These are phyloP conservation scores for Wakefieldia striispora DNA, from an alignment of 768 basidiomycete species.

Conservation along the genomic window DNA sequence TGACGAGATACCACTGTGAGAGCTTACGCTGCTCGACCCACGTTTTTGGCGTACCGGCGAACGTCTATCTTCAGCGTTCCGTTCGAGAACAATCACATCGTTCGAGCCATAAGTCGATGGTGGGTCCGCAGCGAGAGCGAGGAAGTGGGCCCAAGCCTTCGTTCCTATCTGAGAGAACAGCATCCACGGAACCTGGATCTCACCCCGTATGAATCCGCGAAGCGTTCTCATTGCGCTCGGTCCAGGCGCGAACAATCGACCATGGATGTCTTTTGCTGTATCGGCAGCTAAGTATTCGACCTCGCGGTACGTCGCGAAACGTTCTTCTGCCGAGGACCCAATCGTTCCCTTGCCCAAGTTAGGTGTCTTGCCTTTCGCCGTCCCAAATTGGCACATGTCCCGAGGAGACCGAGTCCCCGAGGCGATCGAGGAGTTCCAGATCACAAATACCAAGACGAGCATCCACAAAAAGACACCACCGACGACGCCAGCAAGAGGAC, in stretches of 20 bases:
- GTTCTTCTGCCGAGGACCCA: neutral
- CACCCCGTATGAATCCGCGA: neutral
- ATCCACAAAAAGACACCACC: constrained; percentile 5
- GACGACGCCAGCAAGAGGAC: neutral
- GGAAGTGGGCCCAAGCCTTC: neutral
- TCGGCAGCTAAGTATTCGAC: neutral
- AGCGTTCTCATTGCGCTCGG: neutral
- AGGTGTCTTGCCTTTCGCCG: neutral
- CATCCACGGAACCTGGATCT: too few species aligned
- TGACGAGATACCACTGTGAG: neutral
- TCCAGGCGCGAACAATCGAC: neutral
- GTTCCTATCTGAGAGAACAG: neutral
- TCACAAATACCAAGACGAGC: neutral
- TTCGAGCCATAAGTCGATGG: neutral
- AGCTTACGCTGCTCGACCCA: neutral
- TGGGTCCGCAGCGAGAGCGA: neutral
- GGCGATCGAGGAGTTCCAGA: neutral
- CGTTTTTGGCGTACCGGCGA: neutral
- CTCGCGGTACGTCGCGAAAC: neutral
- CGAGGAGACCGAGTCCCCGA: neutral
- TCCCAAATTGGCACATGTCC: neutral
- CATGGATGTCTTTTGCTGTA: neutral
- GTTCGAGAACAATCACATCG: neutral
- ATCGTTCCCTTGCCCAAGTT: neutral
- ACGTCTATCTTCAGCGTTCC: neutral